Percentiles rank a stretch among this genome's conserved stretches.
These are phyloP conservation scores for Raphidocelis subcapitata DNA, from an alignment of 139 green algal genomes.

Conservation along the genomic window DNA sequence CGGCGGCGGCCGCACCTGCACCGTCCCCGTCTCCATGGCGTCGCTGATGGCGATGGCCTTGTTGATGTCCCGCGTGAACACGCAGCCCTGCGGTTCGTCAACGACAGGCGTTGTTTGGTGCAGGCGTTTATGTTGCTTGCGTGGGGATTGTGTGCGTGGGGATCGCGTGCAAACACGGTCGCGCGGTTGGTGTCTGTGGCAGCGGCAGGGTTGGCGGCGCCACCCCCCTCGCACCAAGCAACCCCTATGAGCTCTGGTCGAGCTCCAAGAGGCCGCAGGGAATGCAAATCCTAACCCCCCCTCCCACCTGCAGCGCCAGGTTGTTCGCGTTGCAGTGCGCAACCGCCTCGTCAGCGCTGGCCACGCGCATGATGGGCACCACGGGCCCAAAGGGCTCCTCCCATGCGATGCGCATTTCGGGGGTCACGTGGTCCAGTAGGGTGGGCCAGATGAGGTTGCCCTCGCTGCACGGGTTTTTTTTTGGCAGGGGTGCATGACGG, in stretches of 20 bases:
- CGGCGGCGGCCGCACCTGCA: constrained; percentile 70
- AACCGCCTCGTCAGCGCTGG: constrained; percentile 74
- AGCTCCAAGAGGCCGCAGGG: too few relatives aligned
- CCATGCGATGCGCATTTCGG: constrained; percentile 90
- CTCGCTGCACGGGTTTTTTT: constrained; percentile 56
- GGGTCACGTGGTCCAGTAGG: constrained; percentile 87
- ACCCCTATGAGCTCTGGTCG: too few relatives aligned
- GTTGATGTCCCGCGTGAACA: constrained; percentile 94
- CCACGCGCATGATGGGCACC: constrained; percentile 88
- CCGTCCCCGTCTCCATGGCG: constrained; percentile 93
- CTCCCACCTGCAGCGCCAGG: constrained; percentile 70
- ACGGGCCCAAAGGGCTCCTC: constrained; percentile 98
- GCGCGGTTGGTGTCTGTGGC: too few relatives aligned
- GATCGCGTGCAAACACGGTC: too few relatives aligned
- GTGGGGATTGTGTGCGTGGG: too few relatives aligned
- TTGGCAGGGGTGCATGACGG: too few relatives aligned
- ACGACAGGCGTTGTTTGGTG: neutral
- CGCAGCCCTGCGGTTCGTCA: constrained; percentile 82
- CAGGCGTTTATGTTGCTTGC: too few relatives aligned
- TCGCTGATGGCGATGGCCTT: constrained; percentile 83
- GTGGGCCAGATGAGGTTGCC: constrained; percentile 94
- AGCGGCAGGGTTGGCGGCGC: too few relatives aligned
- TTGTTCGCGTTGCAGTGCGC: constrained; percentile 85
- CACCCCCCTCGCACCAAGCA: too few relatives aligned
- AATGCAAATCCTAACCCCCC: too few relatives aligned